phyloP scores from a whole-genome alignment of 108 stramenopile species.

The Asterionellopsis glacialis region DNA sequence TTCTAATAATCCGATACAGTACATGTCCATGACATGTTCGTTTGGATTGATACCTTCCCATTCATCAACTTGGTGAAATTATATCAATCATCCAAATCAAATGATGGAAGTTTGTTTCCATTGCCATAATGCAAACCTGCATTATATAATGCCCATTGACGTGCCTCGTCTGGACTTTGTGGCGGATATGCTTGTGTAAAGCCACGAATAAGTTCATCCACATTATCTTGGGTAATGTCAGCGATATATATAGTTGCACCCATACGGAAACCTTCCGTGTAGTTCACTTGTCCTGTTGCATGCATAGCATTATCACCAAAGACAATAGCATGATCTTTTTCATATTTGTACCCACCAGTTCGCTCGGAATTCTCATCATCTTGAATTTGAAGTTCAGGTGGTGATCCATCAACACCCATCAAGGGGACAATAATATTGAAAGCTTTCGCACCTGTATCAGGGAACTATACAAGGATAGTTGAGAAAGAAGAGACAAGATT shows the following conservation, averaged over 20 bases:
- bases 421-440: conserved; percentile 50
- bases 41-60: no score
- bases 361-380: conserved; percentile 8
- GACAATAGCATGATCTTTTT: conserved; percentile 19
- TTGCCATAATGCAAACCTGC: no score
- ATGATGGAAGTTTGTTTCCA: no score
- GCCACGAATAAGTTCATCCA: background rate
- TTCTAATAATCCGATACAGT: no score
- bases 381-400: conserved; percentile 52
- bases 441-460: conserved; percentile 25
- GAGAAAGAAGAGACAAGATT: no score
- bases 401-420: conserved; percentile 31
- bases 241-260: conserved; percentile 57
- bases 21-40: no score
- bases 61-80: no score
- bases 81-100: no score
- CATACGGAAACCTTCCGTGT: conserved; percentile 38
- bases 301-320: conserved; percentile 62
- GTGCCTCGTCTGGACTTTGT: background rate
- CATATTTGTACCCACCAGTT: conserved; percentile 33
- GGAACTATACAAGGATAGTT: conserved; percentile 31
- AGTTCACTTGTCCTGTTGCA: conserved; percentile 42
- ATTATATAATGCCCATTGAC: no score
- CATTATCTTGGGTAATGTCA: conserved; percentile 2
- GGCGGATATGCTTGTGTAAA: conserved; percentile 2